Conservation (phyloP, 2,329 filamentous ascomycete genomes). For the Colletotrichum spinosum region DNA sequence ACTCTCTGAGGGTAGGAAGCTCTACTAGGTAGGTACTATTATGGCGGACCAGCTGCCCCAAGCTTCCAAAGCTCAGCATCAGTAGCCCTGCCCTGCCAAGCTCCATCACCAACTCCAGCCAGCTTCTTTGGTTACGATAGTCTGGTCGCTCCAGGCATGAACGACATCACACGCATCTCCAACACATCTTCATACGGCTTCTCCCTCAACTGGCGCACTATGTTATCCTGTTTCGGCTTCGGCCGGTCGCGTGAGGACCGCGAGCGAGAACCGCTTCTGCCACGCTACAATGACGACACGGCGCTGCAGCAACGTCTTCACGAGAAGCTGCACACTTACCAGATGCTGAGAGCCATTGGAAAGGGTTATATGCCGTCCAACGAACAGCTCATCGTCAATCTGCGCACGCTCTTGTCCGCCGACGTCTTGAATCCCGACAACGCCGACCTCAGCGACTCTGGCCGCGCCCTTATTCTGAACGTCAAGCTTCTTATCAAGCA, state of each 20-base stretch:
- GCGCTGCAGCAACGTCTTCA: conserved; percentile 80
- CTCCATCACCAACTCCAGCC: conserved; percentile 13
- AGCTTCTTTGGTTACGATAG: not conserved
- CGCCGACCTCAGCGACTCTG: conserved; percentile 80
- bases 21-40: too few relatives aligned
- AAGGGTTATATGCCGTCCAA: conserved; percentile 94
- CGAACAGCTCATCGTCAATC: conserved; percentile 82
- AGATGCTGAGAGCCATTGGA: conserved; percentile 85
- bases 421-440: conserved; percentile 81
- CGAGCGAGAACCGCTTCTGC: conserved; percentile 83
- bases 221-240: conserved; percentile 76
- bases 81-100: too few relatives aligned
- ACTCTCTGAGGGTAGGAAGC: too few relatives aligned
- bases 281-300: conserved; percentile 86
- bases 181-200: conserved; percentile 17
- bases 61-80: too few relatives aligned
- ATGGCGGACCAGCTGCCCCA: too few relatives aligned
- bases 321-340: conserved; percentile 92
- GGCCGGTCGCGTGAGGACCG: conserved; percentile 60
- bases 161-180: conserved; percentile 20
- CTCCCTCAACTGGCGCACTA: conserved; percentile 31
- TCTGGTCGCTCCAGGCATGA: conserved; percentile 7
- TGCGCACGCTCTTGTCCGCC: conserved; percentile 82
- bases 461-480: conserved; percentile 78
- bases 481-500: conserved; percentile 79